A percentile compares a stretch with the other conserved stretches of the same genome.
Conservation (phyloP, 1,284 basidiomycete species). For the Rhizoctonia solani region DNA sequence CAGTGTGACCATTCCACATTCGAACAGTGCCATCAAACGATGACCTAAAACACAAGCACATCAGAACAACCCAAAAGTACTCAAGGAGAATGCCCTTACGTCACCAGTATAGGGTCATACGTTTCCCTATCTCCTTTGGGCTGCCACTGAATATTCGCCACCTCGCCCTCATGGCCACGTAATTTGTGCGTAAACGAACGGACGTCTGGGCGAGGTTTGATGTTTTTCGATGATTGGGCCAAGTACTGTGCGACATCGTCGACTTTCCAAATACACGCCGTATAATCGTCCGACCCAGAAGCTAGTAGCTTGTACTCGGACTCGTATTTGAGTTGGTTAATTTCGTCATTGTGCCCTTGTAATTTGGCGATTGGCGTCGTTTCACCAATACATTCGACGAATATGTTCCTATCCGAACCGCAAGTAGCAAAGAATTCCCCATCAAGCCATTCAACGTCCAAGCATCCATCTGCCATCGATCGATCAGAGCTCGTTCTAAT, state of each 20-base stretch:
- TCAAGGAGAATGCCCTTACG: slow-evolving; percentile 54
- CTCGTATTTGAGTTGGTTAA: slow-evolving; percentile 77
- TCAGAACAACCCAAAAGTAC: not conserved
- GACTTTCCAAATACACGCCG: slow-evolving; percentile 75
- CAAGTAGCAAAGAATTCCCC: slow-evolving; percentile 73
- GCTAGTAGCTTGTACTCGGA: slow-evolving; percentile 66
- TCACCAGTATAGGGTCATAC: slow-evolving; percentile 63
- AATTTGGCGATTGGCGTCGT: slow-evolving; percentile 31
- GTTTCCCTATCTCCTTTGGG: slow-evolving; percentile 53
- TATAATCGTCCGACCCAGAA: slow-evolving; percentile 78
- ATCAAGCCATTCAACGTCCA: slow-evolving; percentile 81
- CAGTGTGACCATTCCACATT: slow-evolving; percentile 76
- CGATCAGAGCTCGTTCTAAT: slow-evolving; percentile 32
- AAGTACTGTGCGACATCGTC: slow-evolving; percentile 15
- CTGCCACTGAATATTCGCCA: slow-evolving; percentile 76
- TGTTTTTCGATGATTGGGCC: slow-evolving; percentile 22
- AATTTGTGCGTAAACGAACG: slow-evolving; percentile 43
- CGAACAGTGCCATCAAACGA: slow-evolving; percentile 77
- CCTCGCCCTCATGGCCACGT: slow-evolving; percentile 65
- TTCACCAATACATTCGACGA: slow-evolving; percentile 34
- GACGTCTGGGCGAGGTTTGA: slow-evolving; percentile 43
- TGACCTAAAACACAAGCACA: slow-evolving; percentile 52
- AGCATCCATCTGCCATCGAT: slow-evolving; percentile 61
- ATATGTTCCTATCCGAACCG: slow-evolving; percentile 60
- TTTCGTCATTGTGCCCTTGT: slow-evolving; percentile 72